A percentile compares a stretch with the other conserved stretches of the same genome.
phyloP scores from a whole-genome alignment of 2,329 filamentous ascomycete genomes.

The Drechslerella stenobrocha region DNA sequence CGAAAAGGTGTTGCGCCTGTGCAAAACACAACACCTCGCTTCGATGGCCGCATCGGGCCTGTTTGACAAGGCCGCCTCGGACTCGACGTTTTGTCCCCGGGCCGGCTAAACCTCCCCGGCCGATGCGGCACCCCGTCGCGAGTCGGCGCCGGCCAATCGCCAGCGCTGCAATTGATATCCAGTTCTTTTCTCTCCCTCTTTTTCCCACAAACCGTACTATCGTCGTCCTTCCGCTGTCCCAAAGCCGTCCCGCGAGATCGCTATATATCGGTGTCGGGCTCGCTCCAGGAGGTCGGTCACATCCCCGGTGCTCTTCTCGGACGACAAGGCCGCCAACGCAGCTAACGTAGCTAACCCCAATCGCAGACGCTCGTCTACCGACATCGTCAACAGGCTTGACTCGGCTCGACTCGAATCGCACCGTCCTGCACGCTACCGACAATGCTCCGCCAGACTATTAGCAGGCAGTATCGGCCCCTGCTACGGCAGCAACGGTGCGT shows the following conservation, averaged over 20 bases:
- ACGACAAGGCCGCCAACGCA: no score
- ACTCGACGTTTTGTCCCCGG: constrained; percentile 43
- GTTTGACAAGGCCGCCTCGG: constrained; percentile 23
- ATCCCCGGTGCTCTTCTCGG: no score
- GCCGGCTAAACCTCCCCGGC: constrained; percentile 44
- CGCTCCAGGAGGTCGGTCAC: no score
- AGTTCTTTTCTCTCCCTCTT: no score
- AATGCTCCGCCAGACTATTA: constrained; percentile 45
- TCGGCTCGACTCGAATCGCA: no score
- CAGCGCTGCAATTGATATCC: constrained; percentile 27
- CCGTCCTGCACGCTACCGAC: background rate
- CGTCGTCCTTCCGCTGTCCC: no score
- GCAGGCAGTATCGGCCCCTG: constrained; percentile 28
- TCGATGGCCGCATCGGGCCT: constrained; percentile 40
- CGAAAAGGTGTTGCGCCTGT: constrained; percentile 19
- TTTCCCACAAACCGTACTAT: no score
- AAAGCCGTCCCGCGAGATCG: no score
- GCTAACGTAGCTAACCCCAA: no score
- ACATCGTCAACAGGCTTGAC: no score
- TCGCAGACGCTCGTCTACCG: no score
- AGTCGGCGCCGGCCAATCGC: constrained; percentile 33
- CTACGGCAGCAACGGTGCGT: constrained; percentile 36
- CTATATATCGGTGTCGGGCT: no score
- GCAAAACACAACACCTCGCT: constrained; percentile 39
- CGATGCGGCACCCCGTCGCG: constrained; percentile 33